Percentiles rank a stretch among this genome's conserved stretches.
Conservation (phyloP, 192 early-diverging fungal genomes). For the Pilobolus umbonatus region DNA sequence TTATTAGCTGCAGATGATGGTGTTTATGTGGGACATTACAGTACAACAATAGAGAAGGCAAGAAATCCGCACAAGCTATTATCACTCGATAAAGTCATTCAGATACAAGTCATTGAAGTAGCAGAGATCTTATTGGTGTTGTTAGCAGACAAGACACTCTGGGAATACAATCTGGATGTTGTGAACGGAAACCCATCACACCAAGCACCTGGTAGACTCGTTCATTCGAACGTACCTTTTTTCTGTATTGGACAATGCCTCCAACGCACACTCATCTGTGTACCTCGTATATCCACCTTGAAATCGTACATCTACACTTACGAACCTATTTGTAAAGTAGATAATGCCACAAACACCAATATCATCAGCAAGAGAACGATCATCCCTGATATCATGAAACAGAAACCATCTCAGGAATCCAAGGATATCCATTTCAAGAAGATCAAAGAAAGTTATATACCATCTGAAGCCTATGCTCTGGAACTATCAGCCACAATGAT, state of each 20-base stretch:
- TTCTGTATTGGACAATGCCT: slow-evolving; percentile 63
- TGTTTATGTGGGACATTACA: slow-evolving; percentile 57
- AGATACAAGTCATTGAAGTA: slow-evolving; percentile 80
- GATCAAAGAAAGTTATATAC: slow-evolving; percentile 90
- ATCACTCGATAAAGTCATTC: slow-evolving; percentile 68
- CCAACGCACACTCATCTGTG: slow-evolving; percentile 53
- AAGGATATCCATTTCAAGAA: slow-evolving; percentile 39
- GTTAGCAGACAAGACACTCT: slow-evolving; percentile 67
- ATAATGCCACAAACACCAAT: slow-evolving; percentile 6
- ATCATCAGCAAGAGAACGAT: slow-evolving; percentile 65
- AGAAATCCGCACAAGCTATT: slow-evolving; percentile 42
- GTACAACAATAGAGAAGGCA: slow-evolving; percentile 24
- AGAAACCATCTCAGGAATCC: slow-evolving; percentile 33
- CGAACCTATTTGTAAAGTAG: slow-evolving; percentile 44
- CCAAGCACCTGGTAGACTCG: slow-evolving; percentile 7
- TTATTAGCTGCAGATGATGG: slow-evolving; percentile 81
- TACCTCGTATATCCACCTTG: slow-evolving; percentile 66
- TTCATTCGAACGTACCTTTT: slow-evolving; percentile 53
- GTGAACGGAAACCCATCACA: slow-evolving; percentile 29
- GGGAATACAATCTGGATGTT: slow-evolving; percentile 48
- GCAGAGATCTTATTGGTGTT: slow-evolving; percentile 69
- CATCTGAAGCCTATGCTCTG: slow-evolving; percentile 78
- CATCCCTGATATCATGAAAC: slow-evolving; percentile 45
- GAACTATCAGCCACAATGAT: slow-evolving; percentile 80
- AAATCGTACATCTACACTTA: slow-evolving; percentile 72